Conservation (phyloP, 2,329 filamentous ascomycete species). For the Hypoxylon sp. region DNA sequence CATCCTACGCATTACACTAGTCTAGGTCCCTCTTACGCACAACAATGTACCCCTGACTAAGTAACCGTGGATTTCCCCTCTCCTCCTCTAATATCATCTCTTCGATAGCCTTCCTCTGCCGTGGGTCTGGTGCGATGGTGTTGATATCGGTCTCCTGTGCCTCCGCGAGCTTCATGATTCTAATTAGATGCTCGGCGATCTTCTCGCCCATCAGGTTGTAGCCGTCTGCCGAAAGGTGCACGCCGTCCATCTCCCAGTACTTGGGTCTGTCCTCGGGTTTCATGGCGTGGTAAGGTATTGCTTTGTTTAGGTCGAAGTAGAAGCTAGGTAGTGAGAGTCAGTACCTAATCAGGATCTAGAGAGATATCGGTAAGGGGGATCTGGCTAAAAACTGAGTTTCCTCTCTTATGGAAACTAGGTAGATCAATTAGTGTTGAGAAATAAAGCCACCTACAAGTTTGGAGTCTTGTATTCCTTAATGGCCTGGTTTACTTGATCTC, state of each 20-base stretch:
- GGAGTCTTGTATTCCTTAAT: constrained; percentile 60
- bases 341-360: too few relatives aligned
- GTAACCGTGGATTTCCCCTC: constrained; percentile 53
- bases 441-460: constrained; percentile 58
- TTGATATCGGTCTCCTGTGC: constrained; percentile 47
- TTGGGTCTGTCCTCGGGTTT: constrained; percentile 53
- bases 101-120: constrained; percentile 48
- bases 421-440: too few relatives aligned
- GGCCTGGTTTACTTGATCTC: constrained; percentile 59
- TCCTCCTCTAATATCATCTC: constrained; percentile 60
- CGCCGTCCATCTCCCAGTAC: constrained; percentile 66
- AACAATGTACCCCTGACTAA: constrained; percentile 63
- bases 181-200: constrained; percentile 62
- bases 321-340: constrained; percentile 51
- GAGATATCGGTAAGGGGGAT: too few relatives aligned
- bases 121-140: constrained; percentile 38
- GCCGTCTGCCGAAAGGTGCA: constrained; percentile 66
- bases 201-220: constrained; percentile 70
- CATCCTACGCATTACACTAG: too few relatives aligned
- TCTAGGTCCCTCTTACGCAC: constrained; percentile 62
- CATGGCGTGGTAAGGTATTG: constrained; percentile 63
- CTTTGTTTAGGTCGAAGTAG: constrained; percentile 63
- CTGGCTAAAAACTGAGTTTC: too few relatives aligned
- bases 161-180: constrained; percentile 51
- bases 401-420: too few relatives aligned